Conservation (phyloP, 108 stramenopile species). For the Stephanodiscus triporus region DNA sequence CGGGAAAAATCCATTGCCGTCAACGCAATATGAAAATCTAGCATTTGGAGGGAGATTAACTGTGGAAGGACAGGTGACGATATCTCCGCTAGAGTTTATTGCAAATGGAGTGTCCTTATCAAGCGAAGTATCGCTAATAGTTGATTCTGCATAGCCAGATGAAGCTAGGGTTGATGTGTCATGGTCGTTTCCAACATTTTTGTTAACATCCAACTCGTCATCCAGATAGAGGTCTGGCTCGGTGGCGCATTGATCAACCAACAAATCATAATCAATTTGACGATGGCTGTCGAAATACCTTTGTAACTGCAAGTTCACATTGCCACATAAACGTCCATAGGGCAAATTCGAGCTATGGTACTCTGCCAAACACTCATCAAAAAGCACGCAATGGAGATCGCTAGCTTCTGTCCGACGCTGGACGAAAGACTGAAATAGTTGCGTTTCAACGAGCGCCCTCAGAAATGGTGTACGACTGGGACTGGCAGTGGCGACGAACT, state of each 20-base stretch:
- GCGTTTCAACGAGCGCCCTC: constrained; percentile 65
- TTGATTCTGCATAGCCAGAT: constrained; percentile 33
- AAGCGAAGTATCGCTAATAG: constrained; percentile 29
- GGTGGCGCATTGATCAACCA: constrained; percentile 81
- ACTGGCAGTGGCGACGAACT: constrained; percentile 68
- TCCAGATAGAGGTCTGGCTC: constrained; percentile 40
- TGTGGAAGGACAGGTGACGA: constrained; percentile 69
- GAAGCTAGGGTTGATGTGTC: constrained; percentile 44
- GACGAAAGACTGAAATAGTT: constrained; percentile 87
- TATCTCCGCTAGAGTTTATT: constrained; percentile 69
- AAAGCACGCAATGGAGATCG: constrained; percentile 83
- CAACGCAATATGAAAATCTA: constrained; percentile 72
- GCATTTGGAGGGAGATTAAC: constrained; percentile 48
- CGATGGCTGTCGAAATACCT: constrained; percentile 30
- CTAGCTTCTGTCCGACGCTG: constrained; percentile 87
- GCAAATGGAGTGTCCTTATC: constrained; percentile 46
- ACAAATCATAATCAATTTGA: constrained; percentile 62
- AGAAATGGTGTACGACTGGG: constrained; percentile 63
- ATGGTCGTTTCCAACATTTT: constrained; percentile 49
- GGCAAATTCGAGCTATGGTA: constrained; percentile 73
- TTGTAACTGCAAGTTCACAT: constrained; percentile 22
- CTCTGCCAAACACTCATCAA: constrained; percentile 85
- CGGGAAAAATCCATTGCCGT: constrained; percentile 88
- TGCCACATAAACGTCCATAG: constrained; percentile 76
- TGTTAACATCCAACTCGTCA: constrained; percentile 36